A percentile compares a stretch with the other conserved stretches of the same genome.
These are phyloP conservation scores for Boletus bicolor DNA, from an alignment of 768 basidiomycete genomes.

Conservation along the genomic window DNA sequence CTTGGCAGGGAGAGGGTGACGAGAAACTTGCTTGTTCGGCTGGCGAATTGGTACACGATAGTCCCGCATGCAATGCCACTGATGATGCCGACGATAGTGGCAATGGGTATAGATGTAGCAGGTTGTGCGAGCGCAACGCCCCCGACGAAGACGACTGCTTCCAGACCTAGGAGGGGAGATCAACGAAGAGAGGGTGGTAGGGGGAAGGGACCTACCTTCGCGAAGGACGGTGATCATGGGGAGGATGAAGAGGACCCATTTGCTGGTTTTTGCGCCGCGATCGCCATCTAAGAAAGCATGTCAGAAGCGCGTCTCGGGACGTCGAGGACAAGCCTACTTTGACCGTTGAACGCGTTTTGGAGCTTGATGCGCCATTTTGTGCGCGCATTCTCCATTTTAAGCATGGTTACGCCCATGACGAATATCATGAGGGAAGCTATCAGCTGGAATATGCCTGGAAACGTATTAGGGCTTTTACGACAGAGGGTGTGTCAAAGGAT, in stretches of 20 bases:
- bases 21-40: slow-evolving; percentile 56
- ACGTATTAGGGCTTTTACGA: not conserved
- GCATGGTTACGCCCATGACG: slow-evolving; percentile 90
- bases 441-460: slow-evolving; percentile 61
- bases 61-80: slow-evolving; percentile 72
- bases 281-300: slow-evolving; percentile 38
- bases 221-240: slow-evolving; percentile 91
- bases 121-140: slow-evolving; percentile 85
- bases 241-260: slow-evolving; percentile 87
- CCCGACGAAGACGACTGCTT: slow-evolving; percentile 91
- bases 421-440: slow-evolving; percentile 82
- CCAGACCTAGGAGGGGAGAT: slow-evolving; percentile 51
- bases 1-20: too few relatives aligned
- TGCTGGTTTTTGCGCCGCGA: slow-evolving; percentile 51
- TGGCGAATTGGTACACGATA: slow-evolving; percentile 78
- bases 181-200: not conserved
- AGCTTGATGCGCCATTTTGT: slow-evolving; percentile 95
- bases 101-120: slow-evolving; percentile 85
- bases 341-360: slow-evolving; percentile 65
- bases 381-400: slow-evolving; percentile 92
- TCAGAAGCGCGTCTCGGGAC: not conserved
- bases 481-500: not conserved
- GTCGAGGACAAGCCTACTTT: slow-evolving; percentile 37
- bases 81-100: slow-evolving; percentile 81
- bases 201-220: slow-evolving; percentile 57